Percentiles rank a stretch among this genome's conserved stretches.
These are phyloP conservation scores for Arabidopsis hybrid DNA, from an alignment of 441 rosid genomes.

Conservation along the genomic window DNA sequence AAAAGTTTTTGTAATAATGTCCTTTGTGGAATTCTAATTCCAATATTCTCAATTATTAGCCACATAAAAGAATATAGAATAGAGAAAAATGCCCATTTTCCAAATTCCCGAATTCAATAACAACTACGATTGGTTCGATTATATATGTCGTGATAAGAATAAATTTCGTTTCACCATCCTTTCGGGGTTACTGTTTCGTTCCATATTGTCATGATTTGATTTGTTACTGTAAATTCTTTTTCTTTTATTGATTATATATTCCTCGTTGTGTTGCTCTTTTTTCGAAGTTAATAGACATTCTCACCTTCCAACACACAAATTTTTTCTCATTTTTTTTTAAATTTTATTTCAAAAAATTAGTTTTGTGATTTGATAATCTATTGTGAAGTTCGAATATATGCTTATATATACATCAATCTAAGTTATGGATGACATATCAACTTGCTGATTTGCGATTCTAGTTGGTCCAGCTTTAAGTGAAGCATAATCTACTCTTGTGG, in stretches of 20 bases:
- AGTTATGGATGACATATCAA: conserved; percentile 31
- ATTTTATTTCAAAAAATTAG: not conserved
- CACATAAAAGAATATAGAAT: conserved; percentile 37
- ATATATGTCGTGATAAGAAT: conserved; percentile 28
- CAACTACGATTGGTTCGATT: conserved; percentile 24
- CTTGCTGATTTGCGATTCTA: conserved; percentile 35
- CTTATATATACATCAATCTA: conserved; percentile 38
- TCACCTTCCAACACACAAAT: conserved; percentile 7
- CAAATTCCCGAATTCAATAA: conserved; percentile 31
- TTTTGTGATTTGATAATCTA: not conserved
- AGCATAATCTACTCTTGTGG: conserved; percentile 19
- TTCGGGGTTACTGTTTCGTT: conserved; percentile 24
- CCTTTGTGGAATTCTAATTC: conserved; percentile 43
- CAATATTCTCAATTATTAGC: conserved; percentile 48
- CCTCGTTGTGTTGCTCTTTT: conserved; percentile 32
- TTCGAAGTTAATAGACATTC: conserved; percentile 22
- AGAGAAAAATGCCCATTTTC: conserved; percentile 38
- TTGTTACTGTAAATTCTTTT: conserved; percentile 19
- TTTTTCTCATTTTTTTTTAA: not conserved
- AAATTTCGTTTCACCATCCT: conserved; percentile 34
- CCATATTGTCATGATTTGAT: conserved; percentile 39
- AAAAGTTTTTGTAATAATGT: conserved; percentile 26
- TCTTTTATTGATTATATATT: conserved; percentile 34
- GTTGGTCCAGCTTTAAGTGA: conserved; percentile 40
- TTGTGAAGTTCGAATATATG: conserved; percentile 44